Percentiles rank a stretch among this genome's conserved stretches.
Evolutionary conservation across 768 basidiomycete genomes (phyloP).

Genomic region (Boletus insuetus): DNA sequence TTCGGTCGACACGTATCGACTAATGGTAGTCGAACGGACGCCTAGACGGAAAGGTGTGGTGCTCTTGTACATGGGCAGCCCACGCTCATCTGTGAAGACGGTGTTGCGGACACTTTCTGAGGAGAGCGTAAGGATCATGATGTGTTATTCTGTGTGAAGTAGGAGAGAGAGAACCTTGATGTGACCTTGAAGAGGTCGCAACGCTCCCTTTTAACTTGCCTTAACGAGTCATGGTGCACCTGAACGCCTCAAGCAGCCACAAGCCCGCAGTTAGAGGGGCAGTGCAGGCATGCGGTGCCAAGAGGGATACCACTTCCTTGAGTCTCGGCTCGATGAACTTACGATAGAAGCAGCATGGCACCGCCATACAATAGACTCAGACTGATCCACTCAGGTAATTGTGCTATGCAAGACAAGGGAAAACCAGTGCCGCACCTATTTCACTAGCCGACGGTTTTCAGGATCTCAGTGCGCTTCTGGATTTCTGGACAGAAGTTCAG

Average conservation of each 20-base stretch:
- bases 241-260: no score
- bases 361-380: neutral
- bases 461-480: no score
- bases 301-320: no score
- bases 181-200: no score
- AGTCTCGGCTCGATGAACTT: no score
- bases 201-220: conserved; percentile 3
- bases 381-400: neutral
- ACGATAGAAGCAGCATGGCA: neutral
- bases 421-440: neutral
- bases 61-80: conserved; percentile 26
- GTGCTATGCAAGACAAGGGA: neutral
- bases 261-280: neutral
- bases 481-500: no score
- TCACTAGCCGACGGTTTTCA: no score
- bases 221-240: neutral
- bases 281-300: neutral
- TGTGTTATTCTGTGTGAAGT: neutral
- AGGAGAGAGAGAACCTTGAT: neutral
- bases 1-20: conserved; percentile 3
- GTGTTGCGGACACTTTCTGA: conserved; percentile 27
- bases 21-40: conserved; percentile 18
- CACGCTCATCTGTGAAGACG: conserved; percentile 27
- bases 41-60: conserved; percentile 22
- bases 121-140: conserved; percentile 26